These are phyloP conservation scores for Penicillium sp. DNA, from an alignment of 2,329 filamentous ascomycete species.

Conservation along the genomic window DNA sequence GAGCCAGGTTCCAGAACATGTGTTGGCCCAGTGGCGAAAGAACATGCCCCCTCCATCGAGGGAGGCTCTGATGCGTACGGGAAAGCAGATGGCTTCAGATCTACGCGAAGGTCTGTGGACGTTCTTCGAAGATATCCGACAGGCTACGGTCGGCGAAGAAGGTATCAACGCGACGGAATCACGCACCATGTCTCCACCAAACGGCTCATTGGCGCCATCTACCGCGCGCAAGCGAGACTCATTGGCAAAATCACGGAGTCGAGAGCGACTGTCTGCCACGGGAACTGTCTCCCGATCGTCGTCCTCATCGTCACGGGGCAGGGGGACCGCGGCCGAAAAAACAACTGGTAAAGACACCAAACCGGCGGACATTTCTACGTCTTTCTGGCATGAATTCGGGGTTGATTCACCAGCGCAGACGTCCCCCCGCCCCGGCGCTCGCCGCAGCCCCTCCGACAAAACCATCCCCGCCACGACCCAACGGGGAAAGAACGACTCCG, in stretches of 20 bases:
- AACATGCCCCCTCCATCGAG: constrained; percentile 49
- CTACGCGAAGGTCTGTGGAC: constrained; percentile 88
- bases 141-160: constrained; percentile 95
- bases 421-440: constrained; percentile 32
- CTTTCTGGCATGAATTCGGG: constrained; percentile 56
- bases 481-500: constrained; percentile 42
- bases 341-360: constrained; percentile 46
- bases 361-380: constrained; percentile 46
- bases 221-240: constrained; percentile 33
- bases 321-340: constrained; percentile 33
- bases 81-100: constrained; percentile 83
- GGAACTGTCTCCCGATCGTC: constrained; percentile 34
- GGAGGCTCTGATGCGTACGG: constrained; percentile 57
- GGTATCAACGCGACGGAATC: constrained; percentile 63
- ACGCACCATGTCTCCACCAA: constrained; percentile 34
- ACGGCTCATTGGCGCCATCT: constrained; percentile 20
- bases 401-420: constrained; percentile 50
- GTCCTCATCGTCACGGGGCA: constrained; percentile 35
- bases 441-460: constrained; percentile 28
- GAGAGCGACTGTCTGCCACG: constrained; percentile 35
- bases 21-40: constrained; percentile 43
- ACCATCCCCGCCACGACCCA: constrained; percentile 29
- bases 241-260: constrained; percentile 34
- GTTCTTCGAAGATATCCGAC: constrained; percentile 91
- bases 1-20: constrained; percentile 35